Conservation (phyloP, 306 rosid species). For the Cicer bijugum region DNA sequence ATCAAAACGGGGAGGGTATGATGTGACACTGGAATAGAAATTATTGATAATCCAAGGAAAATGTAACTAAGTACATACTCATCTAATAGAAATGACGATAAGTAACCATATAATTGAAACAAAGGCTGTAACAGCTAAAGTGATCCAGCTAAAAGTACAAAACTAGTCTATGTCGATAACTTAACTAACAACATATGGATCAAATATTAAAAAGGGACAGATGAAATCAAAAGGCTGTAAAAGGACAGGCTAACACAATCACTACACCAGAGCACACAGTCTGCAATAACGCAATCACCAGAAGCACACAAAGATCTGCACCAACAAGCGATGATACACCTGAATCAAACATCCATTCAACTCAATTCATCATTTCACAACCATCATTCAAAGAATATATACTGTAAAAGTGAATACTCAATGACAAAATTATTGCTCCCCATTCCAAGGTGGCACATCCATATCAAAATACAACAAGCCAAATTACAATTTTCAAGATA, state of each 20-base stretch:
- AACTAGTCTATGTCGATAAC: constrained; percentile 43
- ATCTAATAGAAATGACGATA: constrained; percentile 16
- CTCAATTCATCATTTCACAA: constrained; percentile 78
- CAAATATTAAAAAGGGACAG: constrained; percentile 48
- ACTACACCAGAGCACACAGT: constrained; percentile 81
- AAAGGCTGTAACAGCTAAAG: constrained; percentile 31
- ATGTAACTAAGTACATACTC: constrained; percentile 38
- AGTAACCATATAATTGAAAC: constrained; percentile 32
- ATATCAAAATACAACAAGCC: constrained; percentile 5
- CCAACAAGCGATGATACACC: constrained; percentile 88
- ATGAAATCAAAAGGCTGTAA: constrained; percentile 64
- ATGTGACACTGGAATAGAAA: constrained; percentile 11
- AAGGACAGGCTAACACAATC: constrained; percentile 79
- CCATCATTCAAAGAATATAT: constrained; percentile 50
- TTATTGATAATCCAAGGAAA: constrained; percentile 34
- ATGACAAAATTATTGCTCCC: constrained; percentile 32
- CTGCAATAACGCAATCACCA: constrained; percentile 98
- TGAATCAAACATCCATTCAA: constrained; percentile 89
- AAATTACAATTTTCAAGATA: background rate
- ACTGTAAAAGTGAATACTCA: constrained; percentile 28
- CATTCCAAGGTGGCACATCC: constrained; percentile 26
- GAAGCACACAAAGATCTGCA: constrained; percentile 95
- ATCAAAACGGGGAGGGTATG: constrained; percentile 31
- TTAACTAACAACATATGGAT: constrained; percentile 43
- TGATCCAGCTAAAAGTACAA: constrained; percentile 45